phyloP scores from a whole-genome alignment of 257 asterid genomes.

The Cordia subcordata region DNA sequence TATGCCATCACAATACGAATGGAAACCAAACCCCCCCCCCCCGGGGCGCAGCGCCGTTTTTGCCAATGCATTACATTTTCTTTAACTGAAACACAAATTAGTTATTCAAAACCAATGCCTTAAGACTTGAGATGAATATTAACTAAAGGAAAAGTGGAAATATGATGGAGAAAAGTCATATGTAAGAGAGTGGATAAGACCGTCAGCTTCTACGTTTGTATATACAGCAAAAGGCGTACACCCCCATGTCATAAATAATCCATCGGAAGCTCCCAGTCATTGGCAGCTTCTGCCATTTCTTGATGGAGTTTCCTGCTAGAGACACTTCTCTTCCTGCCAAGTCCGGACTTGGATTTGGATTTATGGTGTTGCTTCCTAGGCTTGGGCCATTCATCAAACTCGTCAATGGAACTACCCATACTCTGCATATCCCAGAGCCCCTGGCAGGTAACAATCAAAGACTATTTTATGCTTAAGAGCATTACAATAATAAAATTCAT shows the following conservation, averaged over 20 bases:
- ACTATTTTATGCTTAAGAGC: no score
- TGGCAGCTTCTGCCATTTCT: constrained; percentile 23
- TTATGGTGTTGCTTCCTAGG: constrained; percentile 1
- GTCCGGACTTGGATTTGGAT: constrained; percentile 12
- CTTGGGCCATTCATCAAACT: constrained; percentile 23
- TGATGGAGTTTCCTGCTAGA: constrained; percentile 19
- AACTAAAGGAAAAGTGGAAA: no score
- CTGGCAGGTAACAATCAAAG: constrained; percentile 19
- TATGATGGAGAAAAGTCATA: background rate
- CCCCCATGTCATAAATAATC: constrained; percentile 38
- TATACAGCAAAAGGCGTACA: background rate
- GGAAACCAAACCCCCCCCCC: no score
- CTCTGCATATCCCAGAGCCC: constrained; percentile 46
- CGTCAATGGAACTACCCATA: constrained; percentile 25
- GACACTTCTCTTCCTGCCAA: constrained; percentile 15
- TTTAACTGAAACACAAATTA: no score
- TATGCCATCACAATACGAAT: background rate
- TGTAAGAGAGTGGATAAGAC: no score
- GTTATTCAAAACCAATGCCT: no score
- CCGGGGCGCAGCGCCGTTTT: no score
- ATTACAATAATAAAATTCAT: no score
- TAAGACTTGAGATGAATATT: no score
- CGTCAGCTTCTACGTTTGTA: no score
- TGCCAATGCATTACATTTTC: no score
- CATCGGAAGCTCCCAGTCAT: constrained; percentile 66